Percentiles rank a stretch among this genome's conserved stretches.
phyloP scores from a whole-genome alignment of 176 grass and related monocot species.

The Ananas comosus region DNA sequence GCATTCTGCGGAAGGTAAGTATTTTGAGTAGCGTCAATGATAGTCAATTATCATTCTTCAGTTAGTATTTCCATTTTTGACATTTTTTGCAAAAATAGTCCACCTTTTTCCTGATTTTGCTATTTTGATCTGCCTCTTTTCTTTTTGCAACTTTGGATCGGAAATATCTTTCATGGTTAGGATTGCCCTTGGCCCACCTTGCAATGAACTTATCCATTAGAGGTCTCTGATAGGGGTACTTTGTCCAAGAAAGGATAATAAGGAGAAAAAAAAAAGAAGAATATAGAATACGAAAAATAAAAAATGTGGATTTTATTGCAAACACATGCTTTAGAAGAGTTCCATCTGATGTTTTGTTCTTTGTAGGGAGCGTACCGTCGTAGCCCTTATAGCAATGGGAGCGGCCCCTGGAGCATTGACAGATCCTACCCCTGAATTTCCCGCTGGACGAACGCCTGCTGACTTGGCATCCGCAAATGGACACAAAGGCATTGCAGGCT shows the following conservation, averaged over 20 bases:
- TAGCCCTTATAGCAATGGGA: slow-evolving; percentile 60
- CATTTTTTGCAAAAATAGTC: neutral
- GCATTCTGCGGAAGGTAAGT: slow-evolving; percentile 82
- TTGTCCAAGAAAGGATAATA: slow-evolving; percentile 9
- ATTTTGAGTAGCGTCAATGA: neutral
- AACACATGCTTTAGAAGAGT: neutral
- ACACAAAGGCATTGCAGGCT: slow-evolving; percentile 92
- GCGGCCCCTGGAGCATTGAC: slow-evolving; percentile 73
- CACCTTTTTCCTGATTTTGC: too few species aligned
- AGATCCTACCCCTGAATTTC: slow-evolving; percentile 75
- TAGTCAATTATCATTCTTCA: neutral
- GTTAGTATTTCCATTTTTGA: too few species aligned
- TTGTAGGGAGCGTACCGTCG: slow-evolving; percentile 61
- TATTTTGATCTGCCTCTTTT: too few species aligned
- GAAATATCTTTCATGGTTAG: too few species aligned
- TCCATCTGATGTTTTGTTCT: slow-evolving; percentile 19
- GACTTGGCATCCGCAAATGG: slow-evolving; percentile 96
- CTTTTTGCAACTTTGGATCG: too few species aligned
- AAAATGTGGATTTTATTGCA: too few species aligned
- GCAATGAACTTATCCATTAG: too few species aligned
- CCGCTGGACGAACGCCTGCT: slow-evolving; percentile 80
- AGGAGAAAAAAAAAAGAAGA: neutral
- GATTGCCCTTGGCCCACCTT: too few species aligned
- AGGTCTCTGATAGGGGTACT: neutral
- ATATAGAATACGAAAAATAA: neutral